Percentiles rank a stretch among this genome's conserved stretches.
phyloP scores from a whole-genome alignment of 768 basidiomycete species.

The Hygrophoropsis aurantiaca region DNA sequence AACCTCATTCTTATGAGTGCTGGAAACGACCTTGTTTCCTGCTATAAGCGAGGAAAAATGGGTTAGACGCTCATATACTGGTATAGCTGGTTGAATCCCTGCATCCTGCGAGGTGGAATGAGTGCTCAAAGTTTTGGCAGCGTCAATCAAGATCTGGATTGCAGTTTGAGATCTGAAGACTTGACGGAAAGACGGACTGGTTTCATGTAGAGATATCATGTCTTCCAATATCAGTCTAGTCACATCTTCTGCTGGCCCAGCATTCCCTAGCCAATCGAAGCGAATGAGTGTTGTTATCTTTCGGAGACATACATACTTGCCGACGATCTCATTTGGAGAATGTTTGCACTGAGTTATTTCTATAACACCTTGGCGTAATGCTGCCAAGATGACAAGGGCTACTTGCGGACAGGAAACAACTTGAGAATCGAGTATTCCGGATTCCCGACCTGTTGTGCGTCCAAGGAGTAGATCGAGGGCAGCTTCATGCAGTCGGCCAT shows the following conservation, averaged over 20 bases:
- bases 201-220: conserved; percentile 65
- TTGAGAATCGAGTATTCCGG: conserved; percentile 7
- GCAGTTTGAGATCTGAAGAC: conserved; percentile 72
- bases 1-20: conserved; percentile 73
- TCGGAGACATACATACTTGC: conserved; percentile 15
- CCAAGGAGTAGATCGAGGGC: conserved; percentile 73
- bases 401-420: conserved; percentile 64
- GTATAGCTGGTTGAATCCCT: conserved; percentile 39
- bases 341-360: no score
- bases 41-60: conserved; percentile 71
- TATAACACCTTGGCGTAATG: conserved; percentile 59
- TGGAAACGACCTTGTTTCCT: conserved; percentile 58
- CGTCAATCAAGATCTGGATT: conserved; percentile 65
- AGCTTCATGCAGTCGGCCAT: conserved; percentile 59
- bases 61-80: conserved; percentile 67
- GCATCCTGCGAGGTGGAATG: conserved; percentile 5
- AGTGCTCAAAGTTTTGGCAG: conserved; percentile 49
- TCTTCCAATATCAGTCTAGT: conserved; percentile 53
- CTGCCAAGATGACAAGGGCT: conserved; percentile 67
- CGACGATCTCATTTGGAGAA: conserved; percentile 24
- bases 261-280: background rate
- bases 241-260: conserved; percentile 22
- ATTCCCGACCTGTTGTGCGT: conserved; percentile 15
- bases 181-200: conserved; percentile 65
- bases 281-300: background rate